Base-by-base conservation (phyloP, 2,329 filamentous ascomycete genomes). In the Coniochaeta ligniaria region DNA sequence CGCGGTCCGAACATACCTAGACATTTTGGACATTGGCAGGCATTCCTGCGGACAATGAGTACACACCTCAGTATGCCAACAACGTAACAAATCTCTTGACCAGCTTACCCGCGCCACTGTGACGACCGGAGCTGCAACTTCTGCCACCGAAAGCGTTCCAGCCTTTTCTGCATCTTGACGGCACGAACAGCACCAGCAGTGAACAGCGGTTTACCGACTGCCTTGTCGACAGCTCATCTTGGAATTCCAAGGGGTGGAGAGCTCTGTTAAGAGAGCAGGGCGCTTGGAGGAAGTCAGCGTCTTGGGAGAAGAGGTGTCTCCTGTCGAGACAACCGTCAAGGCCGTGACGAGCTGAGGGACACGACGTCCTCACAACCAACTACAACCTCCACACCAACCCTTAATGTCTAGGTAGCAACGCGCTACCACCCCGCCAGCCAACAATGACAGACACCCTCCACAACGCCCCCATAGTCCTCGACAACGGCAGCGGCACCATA, bases 401-500 rank as follows among this genome's bases (percentile, higher is more conserved):
- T n/a, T 31, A 11, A 52, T 52, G 47, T 31, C 47, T 22, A 17
- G 35, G 28, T 36, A 35, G n/a, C 54, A 6, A 24, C 35, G 12
- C 6, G 35, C 35, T 36, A 36, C 35, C 26, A 26, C 2, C 47
- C n/a, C 47, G 17, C 54, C 47, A 56, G 57, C 24, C 61, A 68
- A 62, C n/a, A 22, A 85, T 86, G 83, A 76, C 82, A 63, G 83
- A 86, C 66, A 80, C 80, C 61, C 86, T 98, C 60, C 95, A 97
- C 82, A 99, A 99, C 82, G 93, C 92, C 67, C 93, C 95, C 62
- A 96, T 99, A 75, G 95, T 99, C 73, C 90, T 99, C 71, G 95
- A 99, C 84, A 99, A 99, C 79, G 95, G 95, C 71, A 97, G 93
- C 67, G 95, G 95, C 66, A 99, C 95, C 5, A 98, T 99, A 73